Evolutionary conservation across 495 filamentous ascomycete genomes (phyloP), one percentile per base, ranked within the genome.

Genomic region (Margaritispora aquatica): DNA sequence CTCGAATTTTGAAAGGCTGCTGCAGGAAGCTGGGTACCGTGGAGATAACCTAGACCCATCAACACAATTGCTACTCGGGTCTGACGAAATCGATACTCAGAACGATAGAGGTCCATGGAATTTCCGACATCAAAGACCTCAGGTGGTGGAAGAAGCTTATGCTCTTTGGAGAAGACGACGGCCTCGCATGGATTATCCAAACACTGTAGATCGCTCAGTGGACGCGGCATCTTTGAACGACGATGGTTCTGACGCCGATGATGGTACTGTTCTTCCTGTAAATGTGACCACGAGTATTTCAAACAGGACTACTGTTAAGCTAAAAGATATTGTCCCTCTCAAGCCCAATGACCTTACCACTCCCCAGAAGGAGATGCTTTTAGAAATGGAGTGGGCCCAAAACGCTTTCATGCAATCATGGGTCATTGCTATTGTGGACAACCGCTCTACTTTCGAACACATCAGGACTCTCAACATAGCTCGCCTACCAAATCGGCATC

Each of bases 311-410:
- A n/a, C n/a, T 10, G 4, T 17, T 11, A 62, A 54, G 10, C 29
- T 8, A 21, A 59, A 62, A 48, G 59, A 59, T 1, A 26, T 22
- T 8, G 26, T 27, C 53, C 20, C 54, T 7, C 51, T 80, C 19
- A 70, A 73, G 26, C 80, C 80, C 10, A 68, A 68, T 46, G 58
- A 74, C 26, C 70, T 84, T 2, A 77, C 75, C 1, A 69, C 70
- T n/a, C 66, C 75, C 5, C 82, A 86, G 66, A 75, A 70, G 36
- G 79, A 83, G 63, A 81, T 82, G 78, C 63, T 86, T 10, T 66
- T 80, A 23, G 79, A 84, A 63, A 79, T 77, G 19, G 73, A 79
- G 26, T 80, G 81, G 75, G 81, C 82, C 5, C 81, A 86, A 58
- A 63, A 72, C 22, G 82, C 81, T 3, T 81, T 86, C 44, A 68